Evolutionary conservation across 352 stramenopile species (phyloP), one percentile per base, ranked within the genome.

Genomic region (Phytopythium aichiense): DNA sequence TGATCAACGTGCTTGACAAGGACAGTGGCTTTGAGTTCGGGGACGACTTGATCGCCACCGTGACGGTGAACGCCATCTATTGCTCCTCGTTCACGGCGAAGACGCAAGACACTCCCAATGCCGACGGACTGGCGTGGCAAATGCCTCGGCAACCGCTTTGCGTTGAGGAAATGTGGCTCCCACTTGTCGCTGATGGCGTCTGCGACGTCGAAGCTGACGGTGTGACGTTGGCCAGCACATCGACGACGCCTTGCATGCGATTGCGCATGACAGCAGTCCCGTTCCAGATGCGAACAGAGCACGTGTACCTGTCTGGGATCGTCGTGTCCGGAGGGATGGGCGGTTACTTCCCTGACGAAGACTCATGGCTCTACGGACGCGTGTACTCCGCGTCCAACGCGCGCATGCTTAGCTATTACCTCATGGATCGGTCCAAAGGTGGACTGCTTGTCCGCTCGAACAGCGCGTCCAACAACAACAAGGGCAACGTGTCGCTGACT

Each of bases 21-120:
- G 88, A 97, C 71, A 78, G 75, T 50, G 91, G 91, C 13, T 71
- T 97, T 2, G 89, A 96, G 63, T 96, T 96, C 51, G 83, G 65
- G 11, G 86, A 97, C 58, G 88, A 97, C 63, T 64, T 95, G 12
- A 83, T 96, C 48, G 80, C 74, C 2, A 66, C 82, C 49, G 69
- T 92, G 38, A 89, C 69, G 3, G 58, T 93, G 15, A 78, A 92
- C 49, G 73, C 85, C 18, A 93, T 94, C 50, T 93, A 92, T 61
- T 96, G 87, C 67, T 94, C 87, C 5, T 70, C 68, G 0, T 92
- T 91, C 55, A 78, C 79, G 1, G 84, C 80, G 0, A 37, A 68
- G 25, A 74, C 62, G 42, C 84, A 93, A 48, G 67, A 61, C 8
- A 56, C 86, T 1, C 61, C 69, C 6, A 81, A 69, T 57, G 74